A percentile compares a stretch with the other conserved stretches of the same genome.
These are phyloP conservation scores for Paraphysoderma sedebokerense DNA, from an alignment of 371 early-diverging fungal species.

Conservation along the genomic window DNA sequence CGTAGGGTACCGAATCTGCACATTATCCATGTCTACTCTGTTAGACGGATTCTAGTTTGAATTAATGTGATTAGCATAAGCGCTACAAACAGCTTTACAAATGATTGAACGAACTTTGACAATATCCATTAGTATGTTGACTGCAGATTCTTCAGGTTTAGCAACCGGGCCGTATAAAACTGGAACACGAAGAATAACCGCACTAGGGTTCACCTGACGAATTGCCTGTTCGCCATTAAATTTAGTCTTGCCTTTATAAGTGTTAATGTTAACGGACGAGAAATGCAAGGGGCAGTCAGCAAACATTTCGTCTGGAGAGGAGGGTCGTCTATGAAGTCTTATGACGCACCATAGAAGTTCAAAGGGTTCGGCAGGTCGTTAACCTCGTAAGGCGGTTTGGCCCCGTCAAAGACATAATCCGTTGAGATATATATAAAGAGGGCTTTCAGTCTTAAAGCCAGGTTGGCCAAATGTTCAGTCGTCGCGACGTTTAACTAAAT, in stretches of 20 bases:
- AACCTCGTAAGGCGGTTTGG: constrained; percentile 51
- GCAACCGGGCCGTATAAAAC: constrained; percentile 54
- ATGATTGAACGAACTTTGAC: too few species aligned
- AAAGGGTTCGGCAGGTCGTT: constrained; percentile 53
- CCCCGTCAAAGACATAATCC: constrained; percentile 85
- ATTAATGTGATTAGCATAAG: background rate
- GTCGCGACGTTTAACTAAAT: constrained; percentile 45
- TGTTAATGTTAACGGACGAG: too few species aligned
- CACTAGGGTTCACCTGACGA: constrained; percentile 24
- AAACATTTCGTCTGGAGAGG: background rate
- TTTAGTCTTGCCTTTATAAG: too few species aligned
- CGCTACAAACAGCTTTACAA: too few species aligned
- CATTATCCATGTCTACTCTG: constrained; percentile 43
- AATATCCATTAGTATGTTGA: constrained; percentile 44
- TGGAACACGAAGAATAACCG: constrained; percentile 59
- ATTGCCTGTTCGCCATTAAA: constrained; percentile 63
- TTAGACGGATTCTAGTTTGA: constrained; percentile 25
- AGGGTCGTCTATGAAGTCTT: background rate
- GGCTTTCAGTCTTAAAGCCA: constrained; percentile 24
- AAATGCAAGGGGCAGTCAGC: too few species aligned
- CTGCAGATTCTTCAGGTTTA: constrained; percentile 53
- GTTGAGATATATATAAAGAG: constrained; percentile 69
- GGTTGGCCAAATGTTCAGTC: constrained; percentile 32
- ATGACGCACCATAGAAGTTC: constrained; percentile 46
- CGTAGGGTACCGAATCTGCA: constrained; percentile 55